A percentile compares a stretch with the other conserved stretches of the same genome.
Conservation (phyloP, 108 stramenopile genomes). For the Pinguiococcus pyrenoidosus region DNA sequence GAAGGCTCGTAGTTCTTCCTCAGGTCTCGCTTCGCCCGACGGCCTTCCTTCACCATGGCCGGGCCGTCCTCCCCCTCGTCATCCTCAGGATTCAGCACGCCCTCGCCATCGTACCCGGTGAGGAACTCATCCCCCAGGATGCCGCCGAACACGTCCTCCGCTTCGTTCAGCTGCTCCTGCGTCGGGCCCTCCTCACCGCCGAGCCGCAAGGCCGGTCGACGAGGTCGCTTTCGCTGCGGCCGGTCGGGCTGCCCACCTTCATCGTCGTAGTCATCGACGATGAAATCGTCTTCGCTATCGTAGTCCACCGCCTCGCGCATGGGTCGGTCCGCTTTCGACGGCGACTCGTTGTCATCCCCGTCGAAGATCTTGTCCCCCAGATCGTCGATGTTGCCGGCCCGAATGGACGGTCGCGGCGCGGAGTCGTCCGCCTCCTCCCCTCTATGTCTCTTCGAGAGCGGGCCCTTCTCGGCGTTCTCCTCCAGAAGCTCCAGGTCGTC, state of each 20-base stretch:
- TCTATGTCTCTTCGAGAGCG: not conserved
- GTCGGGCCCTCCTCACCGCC: too few species aligned
- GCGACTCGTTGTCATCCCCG: constrained; percentile 2
- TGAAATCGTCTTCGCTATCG: constrained; percentile 12
- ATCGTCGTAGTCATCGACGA: constrained; percentile 9
- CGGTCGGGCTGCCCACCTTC: constrained; percentile 1
- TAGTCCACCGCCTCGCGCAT: constrained; percentile 6
- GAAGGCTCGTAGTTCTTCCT: constrained; percentile 7
- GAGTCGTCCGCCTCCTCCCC: not conserved
- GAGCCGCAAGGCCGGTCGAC: too few species aligned
- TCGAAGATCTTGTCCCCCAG: constrained; percentile 9
- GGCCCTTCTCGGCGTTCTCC: constrained; percentile 1
- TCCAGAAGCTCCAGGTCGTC: constrained; percentile 11
- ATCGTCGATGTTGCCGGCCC: constrained; percentile 1
- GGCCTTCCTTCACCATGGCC: constrained; percentile 4
- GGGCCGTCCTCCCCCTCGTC: constrained; percentile 3
- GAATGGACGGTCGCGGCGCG: not conserved
- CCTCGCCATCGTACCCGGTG: not conserved
- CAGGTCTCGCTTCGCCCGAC: not conserved
- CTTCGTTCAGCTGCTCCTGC: too few species aligned
- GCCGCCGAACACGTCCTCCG: too few species aligned
- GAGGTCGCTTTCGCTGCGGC: constrained; percentile 9
- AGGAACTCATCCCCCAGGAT: constrained; percentile 7
- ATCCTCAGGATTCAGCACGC: not conserved
- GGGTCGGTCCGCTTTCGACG: not conserved